Percentiles rank a stretch among this genome's conserved stretches.
Evolutionary conservation across 208 protist genomes (phyloP).

Genomic region (Leishmania tarentolae): DNA sequence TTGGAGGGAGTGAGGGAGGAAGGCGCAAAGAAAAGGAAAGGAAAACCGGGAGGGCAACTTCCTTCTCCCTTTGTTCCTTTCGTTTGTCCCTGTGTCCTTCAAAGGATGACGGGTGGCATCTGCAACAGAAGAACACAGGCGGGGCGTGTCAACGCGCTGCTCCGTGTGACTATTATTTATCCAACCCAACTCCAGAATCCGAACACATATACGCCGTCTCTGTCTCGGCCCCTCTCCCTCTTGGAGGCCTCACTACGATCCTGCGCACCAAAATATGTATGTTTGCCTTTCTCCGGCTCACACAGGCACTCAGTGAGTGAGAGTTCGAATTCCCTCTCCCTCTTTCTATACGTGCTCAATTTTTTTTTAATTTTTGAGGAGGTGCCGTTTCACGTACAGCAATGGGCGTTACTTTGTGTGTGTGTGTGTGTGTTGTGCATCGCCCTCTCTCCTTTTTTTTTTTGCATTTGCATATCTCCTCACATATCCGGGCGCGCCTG

Average conservation of each 20-base stretch:
- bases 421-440: too few relatives aligned
- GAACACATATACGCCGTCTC: too few relatives aligned
- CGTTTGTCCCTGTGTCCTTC: not conserved
- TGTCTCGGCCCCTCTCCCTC: too few relatives aligned
- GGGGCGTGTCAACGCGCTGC: not conserved
- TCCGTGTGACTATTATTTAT: not conserved
- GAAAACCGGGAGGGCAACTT: not conserved
- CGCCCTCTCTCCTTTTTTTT: not conserved
- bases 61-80: not conserved
- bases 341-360: not conserved
- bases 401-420: too few relatives aligned
- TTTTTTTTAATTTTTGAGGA: not conserved
- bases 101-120: not conserved
- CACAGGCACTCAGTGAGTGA: too few relatives aligned
- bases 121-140: not conserved
- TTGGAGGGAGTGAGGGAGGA: not conserved
- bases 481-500: not conserved
- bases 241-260: too few relatives aligned
- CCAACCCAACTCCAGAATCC: not conserved
- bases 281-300: not conserved
- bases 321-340: not conserved
- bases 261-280: too few relatives aligned
- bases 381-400: too few relatives aligned
- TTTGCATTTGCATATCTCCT: not conserved
- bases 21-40: too few relatives aligned